Evolutionary conservation across 495 filamentous ascomycete species (phyloP).

Genomic region (Penicillium arizonense): DNA sequence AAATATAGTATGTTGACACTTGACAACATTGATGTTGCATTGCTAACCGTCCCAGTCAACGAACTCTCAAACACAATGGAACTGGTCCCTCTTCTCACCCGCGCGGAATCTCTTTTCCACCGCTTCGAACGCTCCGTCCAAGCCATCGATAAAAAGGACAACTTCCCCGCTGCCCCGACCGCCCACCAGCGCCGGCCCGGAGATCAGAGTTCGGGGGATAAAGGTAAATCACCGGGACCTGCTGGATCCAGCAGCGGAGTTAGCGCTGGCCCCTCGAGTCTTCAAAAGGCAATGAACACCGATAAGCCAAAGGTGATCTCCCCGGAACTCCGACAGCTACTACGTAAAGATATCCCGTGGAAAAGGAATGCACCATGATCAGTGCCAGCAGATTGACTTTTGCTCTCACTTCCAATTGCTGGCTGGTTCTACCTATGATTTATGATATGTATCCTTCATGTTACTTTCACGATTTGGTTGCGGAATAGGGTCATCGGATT

Average conservation of each 20-base stretch:
- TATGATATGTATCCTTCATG: too few species aligned
- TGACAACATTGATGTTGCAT: neutral
- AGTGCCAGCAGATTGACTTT: neutral
- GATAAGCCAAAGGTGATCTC: conserved; percentile 67
- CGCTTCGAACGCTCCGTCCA: conserved; percentile 86
- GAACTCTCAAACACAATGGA: conserved; percentile 93
- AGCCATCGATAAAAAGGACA: conserved; percentile 80
- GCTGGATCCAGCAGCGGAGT: conserved; percentile 29
- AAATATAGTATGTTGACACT: conserved; percentile 76
- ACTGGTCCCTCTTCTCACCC: conserved; percentile 74
- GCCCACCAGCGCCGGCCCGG: conserved; percentile 50
- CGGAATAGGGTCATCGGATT: too few species aligned
- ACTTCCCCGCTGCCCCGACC: conserved; percentile 67
- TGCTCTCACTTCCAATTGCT: neutral
- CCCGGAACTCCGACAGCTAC: conserved; percentile 71
- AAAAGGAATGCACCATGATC: conserved; percentile 8
- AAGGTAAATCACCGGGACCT: conserved; percentile 34
- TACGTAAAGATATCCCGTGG: conserved; percentile 66
- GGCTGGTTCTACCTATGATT: too few species aligned
- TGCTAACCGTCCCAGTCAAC: conserved; percentile 58
- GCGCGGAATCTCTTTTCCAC: conserved; percentile 84
- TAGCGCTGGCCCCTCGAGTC: conserved; percentile 15
- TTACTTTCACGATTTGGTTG: too few species aligned
- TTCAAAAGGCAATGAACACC: conserved; percentile 18
- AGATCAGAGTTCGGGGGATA: conserved; percentile 14